A percentile compares a stretch with the other conserved stretches of the same genome.
Evolutionary conservation across 192 early-diverging fungal species (phyloP).

Genomic region (Podila horticola): DNA sequence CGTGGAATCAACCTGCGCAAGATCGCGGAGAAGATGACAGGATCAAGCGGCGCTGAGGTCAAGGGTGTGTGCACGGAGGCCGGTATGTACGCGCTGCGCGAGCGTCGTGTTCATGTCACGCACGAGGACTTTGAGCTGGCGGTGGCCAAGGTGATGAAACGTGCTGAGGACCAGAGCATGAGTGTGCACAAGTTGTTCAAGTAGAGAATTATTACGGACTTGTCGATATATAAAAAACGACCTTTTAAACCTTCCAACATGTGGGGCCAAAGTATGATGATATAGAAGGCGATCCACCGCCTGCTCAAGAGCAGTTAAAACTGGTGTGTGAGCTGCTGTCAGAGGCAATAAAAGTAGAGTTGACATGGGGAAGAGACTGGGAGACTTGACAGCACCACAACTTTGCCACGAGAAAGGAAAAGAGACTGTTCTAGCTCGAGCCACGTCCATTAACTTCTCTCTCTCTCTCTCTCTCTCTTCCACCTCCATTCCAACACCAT

Average conservation of each 20-base stretch:
- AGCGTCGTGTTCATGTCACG: conserved; percentile 98
- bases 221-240: background rate
- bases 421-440: too few relatives aligned
- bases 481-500: too few relatives aligned
- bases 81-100: conserved; percentile 91
- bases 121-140: conserved; percentile 99
- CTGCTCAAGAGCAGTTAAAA: too few relatives aligned
- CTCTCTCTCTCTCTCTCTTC: too few relatives aligned
- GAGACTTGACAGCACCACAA: too few relatives aligned
- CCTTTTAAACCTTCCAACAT: too few relatives aligned
- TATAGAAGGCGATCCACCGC: background rate
- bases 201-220: conserved; percentile 54
- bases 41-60: conserved; percentile 89
- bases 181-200: conserved; percentile 98
- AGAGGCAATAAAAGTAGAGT: too few relatives aligned
- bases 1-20: conserved; percentile 91
- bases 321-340: too few relatives aligned
- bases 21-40: conserved; percentile 88
- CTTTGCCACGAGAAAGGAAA: too few relatives aligned
- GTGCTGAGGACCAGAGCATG: conserved; percentile 97
- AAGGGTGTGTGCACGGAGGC: conserved; percentile 92
- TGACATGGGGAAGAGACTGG: too few relatives aligned
- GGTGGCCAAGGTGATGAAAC: conserved; percentile 99
- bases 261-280: background rate
- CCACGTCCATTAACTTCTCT: too few relatives aligned